These are phyloP conservation scores for Pseudogymnoascus sp. DNA, from an alignment of 2,329 filamentous ascomycete species.

Conservation along the genomic window DNA sequence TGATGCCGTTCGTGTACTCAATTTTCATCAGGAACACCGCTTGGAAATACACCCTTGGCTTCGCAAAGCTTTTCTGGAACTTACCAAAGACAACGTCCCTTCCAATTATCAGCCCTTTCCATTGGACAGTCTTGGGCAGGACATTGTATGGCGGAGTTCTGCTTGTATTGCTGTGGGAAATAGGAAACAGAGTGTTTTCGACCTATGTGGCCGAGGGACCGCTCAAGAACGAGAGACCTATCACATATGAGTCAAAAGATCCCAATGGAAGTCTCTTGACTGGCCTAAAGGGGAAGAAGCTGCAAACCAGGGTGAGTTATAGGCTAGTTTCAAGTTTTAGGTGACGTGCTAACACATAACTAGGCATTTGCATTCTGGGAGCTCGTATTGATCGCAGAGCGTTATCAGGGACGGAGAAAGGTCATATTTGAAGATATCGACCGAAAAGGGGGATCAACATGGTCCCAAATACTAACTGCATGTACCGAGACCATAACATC, in stretches of 20 bases:
- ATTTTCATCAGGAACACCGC: slow-evolving; percentile 53
- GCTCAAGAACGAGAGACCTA: slow-evolving; percentile 73
- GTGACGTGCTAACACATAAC: slow-evolving; percentile 15
- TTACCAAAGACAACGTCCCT: slow-evolving; percentile 65
- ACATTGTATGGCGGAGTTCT: slow-evolving; percentile 57
- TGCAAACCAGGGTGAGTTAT: slow-evolving; percentile 57
- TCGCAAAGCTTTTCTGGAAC: slow-evolving; percentile 68
- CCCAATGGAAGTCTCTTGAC: slow-evolving; percentile 84
- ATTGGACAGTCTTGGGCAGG: slow-evolving; percentile 47
- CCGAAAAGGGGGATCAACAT: slow-evolving; percentile 69
- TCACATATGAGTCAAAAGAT: slow-evolving; percentile 80
- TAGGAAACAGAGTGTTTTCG: slow-evolving; percentile 70
- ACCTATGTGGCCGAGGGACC: slow-evolving; percentile 75
- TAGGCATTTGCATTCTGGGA: slow-evolving; percentile 89
- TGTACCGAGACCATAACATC: slow-evolving; percentile 64
- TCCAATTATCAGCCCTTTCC: slow-evolving; percentile 51
- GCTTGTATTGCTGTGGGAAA: slow-evolving; percentile 67
- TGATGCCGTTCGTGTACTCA: slow-evolving; percentile 54
- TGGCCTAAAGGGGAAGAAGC: slow-evolving; percentile 76
- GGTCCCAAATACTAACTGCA: slow-evolving; percentile 67
- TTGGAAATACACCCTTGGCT: slow-evolving; percentile 63
- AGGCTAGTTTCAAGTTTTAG: neutral
- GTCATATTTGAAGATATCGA: slow-evolving; percentile 84
- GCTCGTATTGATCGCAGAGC: slow-evolving; percentile 68
- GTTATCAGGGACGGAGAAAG: slow-evolving; percentile 67